phyloP scores from a whole-genome alignment of 2,329 filamentous ascomycete species.

The Escovopsis sp. region DNA sequence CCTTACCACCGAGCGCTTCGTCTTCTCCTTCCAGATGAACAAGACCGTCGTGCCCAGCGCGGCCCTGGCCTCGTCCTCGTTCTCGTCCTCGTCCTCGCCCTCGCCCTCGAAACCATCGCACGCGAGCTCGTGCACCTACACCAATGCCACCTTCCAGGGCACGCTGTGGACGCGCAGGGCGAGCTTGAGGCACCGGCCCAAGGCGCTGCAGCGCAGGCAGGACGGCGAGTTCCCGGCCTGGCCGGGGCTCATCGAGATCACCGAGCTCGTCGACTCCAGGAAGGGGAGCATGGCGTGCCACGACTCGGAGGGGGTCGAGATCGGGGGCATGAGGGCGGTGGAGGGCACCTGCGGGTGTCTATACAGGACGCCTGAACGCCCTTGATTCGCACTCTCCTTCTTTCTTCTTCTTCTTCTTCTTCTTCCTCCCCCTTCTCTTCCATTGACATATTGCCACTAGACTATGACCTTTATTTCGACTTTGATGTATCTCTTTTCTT shows the following conservation, averaged over 20 bases:
- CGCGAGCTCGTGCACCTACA: conserved; percentile 42
- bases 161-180: conserved; percentile 42
- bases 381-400: not conserved
- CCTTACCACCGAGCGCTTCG: conserved; percentile 37
- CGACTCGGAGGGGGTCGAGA: conserved; percentile 19
- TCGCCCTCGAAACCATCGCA: conserved; percentile 14
- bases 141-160: conserved; percentile 38
- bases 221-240: conserved; percentile 19
- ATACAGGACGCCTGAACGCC: conserved; percentile 11
- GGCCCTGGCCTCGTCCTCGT: conserved; percentile 21
- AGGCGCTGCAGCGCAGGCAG: not conserved
- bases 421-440: not conserved
- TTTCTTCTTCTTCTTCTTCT: not conserved
- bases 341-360: conserved; percentile 22
- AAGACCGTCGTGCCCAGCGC: conserved; percentile 37
- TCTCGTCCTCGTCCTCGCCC: no score
- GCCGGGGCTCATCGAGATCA: conserved; percentile 44
- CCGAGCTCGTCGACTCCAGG: conserved; percentile 29
- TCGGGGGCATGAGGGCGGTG: conserved; percentile 24
- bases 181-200: conserved; percentile 4
- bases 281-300: conserved; percentile 38
- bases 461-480: not conserved
- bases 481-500: not conserved
- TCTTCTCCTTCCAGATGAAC: conserved; percentile 38
- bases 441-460: not conserved